Base-by-base conservation (phyloP, 805 yeast genomes). In the Starmerella roubikii region DNA sequence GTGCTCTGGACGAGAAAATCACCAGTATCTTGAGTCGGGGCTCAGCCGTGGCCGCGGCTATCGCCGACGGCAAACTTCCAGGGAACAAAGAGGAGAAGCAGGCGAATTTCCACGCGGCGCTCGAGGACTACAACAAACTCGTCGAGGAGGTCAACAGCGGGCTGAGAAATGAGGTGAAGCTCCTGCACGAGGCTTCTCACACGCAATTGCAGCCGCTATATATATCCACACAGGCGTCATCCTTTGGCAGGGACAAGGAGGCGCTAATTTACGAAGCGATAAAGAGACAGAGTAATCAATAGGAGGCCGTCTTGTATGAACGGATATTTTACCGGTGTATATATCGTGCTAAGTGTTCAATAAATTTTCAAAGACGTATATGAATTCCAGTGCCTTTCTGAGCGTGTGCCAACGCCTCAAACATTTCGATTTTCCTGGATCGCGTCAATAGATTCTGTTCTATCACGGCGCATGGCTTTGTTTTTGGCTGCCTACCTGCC, bases 171-270 rank as follows among this genome's bases (percentile, higher is more conserved):
- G 93, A 81, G 50, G 72, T 81, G 32, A 72, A 72, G 52, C 51
- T 69, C 12, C 62, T 79, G 57, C 85, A 80, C 56, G 49, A 47
- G 7, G 57, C 57, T 23, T 60, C 63, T 36, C 65, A 66, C 40
- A 63, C 65, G 16, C 68, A 67, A 35, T 69, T 80, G 29, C 61
- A 80, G 21, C 91, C 93, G 1, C 68, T 79, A 3, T 66, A 69
- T 30, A 71, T 80, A 19, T 78, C 76, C 37, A 76, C 76, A 46
- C 77, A 78, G 59, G 82, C 84, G 26, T 72, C 81, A 4, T 67
- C 71, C 60, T 67, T 78, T 22, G 84, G 85, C 2, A 61, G 62
- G 29, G 67, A 62, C 46, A 77, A 78, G 54, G 60, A 78, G 35
- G 58, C 62, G 9, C 67, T 65, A 37, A 36, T 58, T 4, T 33